Base-by-base conservation (phyloP, 2,329 filamentous ascomycete genomes). In the Chaetothyriales sp. region DNA sequence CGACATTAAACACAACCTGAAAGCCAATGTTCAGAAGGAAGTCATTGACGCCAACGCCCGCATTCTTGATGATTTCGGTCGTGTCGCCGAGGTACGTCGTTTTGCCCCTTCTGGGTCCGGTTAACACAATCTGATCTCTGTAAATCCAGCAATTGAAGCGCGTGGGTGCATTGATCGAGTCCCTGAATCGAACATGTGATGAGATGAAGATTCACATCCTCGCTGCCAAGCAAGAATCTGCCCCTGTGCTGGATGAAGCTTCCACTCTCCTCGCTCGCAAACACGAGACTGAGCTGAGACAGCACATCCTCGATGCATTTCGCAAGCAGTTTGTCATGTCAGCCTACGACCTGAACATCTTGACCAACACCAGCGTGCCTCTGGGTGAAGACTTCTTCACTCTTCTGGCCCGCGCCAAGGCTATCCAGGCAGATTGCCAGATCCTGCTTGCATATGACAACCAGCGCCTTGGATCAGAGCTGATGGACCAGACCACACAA, bases 41-140 rank as follows among this genome's bases (percentile, higher is more conserved):
- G 86, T 95, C 40, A 89, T 97, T 52, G 81, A 90, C 58, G 89
- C 85, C 69, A 95, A 97, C 78, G 89, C 86, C 48, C 81, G 87
- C 58, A 86, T 97, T 57, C 81, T 97, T 53, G 75, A 80, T 50
- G 88, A 95, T 64, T 97, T 97, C 69, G 87, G 89, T 37, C 77
- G 82, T 51, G 88, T 98, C 58, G 87, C 89, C 28, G 86, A 94
- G 76, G 86, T 90, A 68, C 65, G 76, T 55, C 45, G 37, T n/a
- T 20, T 10, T 18, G 8, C 28, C 45, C 10, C 22, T 28, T 19
- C 43, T 13, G 7, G 2, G 9, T 25, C 18, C 4, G 15, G 6
- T 37, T 44, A 19, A 20, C 44, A 20, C 18, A 5, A 18, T 46
- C 19, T 46, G 19, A 20, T 46, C 19, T 9, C 44, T 46, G 10